phyloP scores from a whole-genome alignment of 352 stramenopile genomes.

The Elongisporangium undulatum region DNA sequence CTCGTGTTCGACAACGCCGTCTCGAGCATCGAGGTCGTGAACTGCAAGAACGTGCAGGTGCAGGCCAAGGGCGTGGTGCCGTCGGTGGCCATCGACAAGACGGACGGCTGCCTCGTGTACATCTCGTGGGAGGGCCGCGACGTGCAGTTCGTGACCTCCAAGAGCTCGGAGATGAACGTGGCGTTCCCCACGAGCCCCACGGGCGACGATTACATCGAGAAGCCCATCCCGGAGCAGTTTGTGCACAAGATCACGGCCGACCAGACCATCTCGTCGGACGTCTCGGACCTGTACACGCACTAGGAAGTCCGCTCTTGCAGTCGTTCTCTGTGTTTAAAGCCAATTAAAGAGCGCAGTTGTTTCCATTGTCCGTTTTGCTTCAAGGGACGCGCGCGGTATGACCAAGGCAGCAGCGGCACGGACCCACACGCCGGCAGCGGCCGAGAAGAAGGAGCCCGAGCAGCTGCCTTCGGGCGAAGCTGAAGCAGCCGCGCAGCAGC shows the following conservation, averaged over 20 bases:
- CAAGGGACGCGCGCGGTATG: conserved; percentile 2
- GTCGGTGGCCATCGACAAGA: conserved; percentile 98
- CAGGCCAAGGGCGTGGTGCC: conserved; percentile 93
- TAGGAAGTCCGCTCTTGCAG: conserved; percentile 12
- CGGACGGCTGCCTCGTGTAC: conserved; percentile 95
- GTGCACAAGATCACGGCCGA: conserved; percentile 90
- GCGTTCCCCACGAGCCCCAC: conserved; percentile 84
- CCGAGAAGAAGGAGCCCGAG: conserved; percentile 3
- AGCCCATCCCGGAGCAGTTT: conserved; percentile 97
- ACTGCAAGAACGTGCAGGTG: conserved; percentile 97
- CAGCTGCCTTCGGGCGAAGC: conserved; percentile 5
- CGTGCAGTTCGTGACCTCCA: conserved; percentile 93
- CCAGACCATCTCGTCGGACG: conserved; percentile 84
- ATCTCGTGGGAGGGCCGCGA: conserved; percentile 90
- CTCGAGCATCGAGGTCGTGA: conserved; percentile 96
- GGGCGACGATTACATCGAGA: conserved; percentile 92
- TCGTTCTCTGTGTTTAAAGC: background rate
- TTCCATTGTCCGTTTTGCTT: background rate
- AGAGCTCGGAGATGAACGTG: conserved; percentile 97
- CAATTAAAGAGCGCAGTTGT: background rate
- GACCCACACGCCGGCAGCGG: background rate
- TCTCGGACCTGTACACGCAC: conserved; percentile 94
- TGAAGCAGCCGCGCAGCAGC: background rate
- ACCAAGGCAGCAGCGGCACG: conserved; percentile 3
- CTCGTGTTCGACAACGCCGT: conserved; percentile 96